A percentile compares a stretch with the other conserved stretches of the same genome.
phyloP scores from a whole-genome alignment of 169 alveolate genomes.

The Cryptosporidium felis region DNA sequence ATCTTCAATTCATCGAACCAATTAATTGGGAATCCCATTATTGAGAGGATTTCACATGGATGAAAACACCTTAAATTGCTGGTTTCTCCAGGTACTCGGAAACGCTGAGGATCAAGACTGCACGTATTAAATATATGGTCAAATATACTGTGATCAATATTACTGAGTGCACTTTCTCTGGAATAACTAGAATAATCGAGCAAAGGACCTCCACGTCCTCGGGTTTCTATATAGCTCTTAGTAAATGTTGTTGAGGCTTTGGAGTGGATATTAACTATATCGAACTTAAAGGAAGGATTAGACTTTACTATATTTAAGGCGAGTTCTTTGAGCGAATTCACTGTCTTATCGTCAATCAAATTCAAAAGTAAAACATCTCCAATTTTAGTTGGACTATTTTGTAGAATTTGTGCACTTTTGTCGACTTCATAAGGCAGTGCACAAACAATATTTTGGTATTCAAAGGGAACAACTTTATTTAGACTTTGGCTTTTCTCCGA shows the following conservation, averaged over 20 bases:
- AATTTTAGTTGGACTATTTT: slow-evolving; percentile 1
- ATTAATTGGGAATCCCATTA: slow-evolving; percentile 77
- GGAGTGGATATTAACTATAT: slow-evolving; percentile 74
- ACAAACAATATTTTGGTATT: slow-evolving; percentile 6
- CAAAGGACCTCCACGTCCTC: slow-evolving; percentile 70
- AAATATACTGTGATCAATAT: neutral
- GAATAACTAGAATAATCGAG: neutral
- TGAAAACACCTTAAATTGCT: slow-evolving; percentile 76
- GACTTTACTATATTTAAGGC: neutral
- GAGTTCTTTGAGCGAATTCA: neutral
- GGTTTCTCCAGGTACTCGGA: neutral
- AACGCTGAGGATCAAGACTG: neutral
- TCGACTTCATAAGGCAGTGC: slow-evolving; percentile 10
- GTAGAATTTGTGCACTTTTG: neutral
- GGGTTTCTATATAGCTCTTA: slow-evolving; percentile 76
- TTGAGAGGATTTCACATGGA: slow-evolving; percentile 77
- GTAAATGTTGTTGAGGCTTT: slow-evolving; percentile 81
- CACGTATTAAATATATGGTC: slow-evolving; percentile 42
- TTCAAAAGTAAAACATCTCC: neutral
- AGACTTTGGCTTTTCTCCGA: neutral
- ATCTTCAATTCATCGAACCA: slow-evolving; percentile 74
- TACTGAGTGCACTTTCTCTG: neutral
- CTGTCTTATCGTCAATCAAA: neutral
- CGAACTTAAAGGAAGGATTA: slow-evolving; percentile 75
- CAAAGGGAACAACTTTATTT: neutral